Evolutionary conservation across 371 early-diverging fungal genomes (phyloP), one percentile per base, ranked within the genome.

Genomic region (Rhizopus stolonifer): DNA sequence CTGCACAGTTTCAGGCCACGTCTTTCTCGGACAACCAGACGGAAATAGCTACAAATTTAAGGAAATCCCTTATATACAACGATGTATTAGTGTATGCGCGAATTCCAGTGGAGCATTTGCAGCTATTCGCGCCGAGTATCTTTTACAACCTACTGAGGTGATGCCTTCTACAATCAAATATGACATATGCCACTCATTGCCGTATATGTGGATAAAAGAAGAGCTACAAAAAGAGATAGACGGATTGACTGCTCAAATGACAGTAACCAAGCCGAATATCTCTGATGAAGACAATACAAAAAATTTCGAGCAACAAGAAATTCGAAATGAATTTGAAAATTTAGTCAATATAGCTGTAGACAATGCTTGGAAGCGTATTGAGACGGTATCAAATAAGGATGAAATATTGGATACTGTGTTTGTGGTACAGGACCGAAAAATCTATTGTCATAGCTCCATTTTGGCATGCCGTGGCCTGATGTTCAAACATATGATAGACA

Each of bases 81-180:
- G 82, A 19, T 69, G 77, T 33, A 70, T 84, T 7, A 65, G 58
- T 22, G 84, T 84, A 0, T 67, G 70, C 24, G 79, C 79, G 2
- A 84, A 72, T 49, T 70, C 81, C 13, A 78, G 77, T 40, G 81
- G 80, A n/a, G 79, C 84, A 9, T 84, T 77, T 72, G 80, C 77
- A 21, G 84, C 80, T 1, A 40, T 84, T 19, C 73, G 82, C n/a
- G 67, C 82, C 2, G 84, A 81, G 18, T 56, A 64, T 19, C 38
- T 34, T 11, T 31, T 55, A n/a, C 46, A 40, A 0, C 29, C 51
- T 13, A 34, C 33, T 3, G 11, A 25, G 1, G 23, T 34, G 0
- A 33, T 52, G 1, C 46, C 56, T 8, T 67, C 72, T 10, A 59
- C 70, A 1, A 46, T 79, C 1, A 48, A 57, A 5, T 15, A 46